Evolutionary conservation across 2,329 filamentous ascomycete genomes (phyloP).

Genomic region (Xylariaceae sp.): DNA sequence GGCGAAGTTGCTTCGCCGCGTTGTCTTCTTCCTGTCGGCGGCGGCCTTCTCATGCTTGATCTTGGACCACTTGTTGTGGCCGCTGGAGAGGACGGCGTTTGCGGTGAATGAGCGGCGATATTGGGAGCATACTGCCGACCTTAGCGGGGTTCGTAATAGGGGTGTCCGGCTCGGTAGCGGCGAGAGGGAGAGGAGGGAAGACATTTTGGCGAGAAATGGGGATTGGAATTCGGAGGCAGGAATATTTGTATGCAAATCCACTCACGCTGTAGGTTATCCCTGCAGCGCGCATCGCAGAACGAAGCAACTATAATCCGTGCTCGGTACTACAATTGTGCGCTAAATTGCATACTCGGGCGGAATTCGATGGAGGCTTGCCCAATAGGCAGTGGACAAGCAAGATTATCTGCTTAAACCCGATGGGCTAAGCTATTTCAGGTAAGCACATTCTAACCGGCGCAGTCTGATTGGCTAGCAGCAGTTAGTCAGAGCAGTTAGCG

Average conservation of each 20-base stretch:
- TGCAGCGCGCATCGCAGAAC: too few species aligned
- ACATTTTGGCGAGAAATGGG: constrained; percentile 8
- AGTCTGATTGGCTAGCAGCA: constrained; percentile 10
- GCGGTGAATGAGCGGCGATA: constrained; percentile 48
- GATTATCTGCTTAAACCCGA: too few species aligned
- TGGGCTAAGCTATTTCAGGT: too few species aligned
- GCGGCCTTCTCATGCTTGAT: constrained; percentile 93
- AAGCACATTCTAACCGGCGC: too few species aligned
- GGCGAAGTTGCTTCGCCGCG: constrained; percentile 62
- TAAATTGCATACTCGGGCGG: too few species aligned
- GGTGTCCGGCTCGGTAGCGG: constrained; percentile 7
- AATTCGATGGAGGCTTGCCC: too few species aligned
- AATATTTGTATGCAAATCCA: not conserved
- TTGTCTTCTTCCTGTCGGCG: constrained; percentile 75
- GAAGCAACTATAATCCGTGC: too few species aligned
- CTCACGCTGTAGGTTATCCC: not conserved
- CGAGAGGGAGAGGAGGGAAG: constrained; percentile 17
- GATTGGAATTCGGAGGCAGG: not conserved
- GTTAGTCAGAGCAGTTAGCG: too few species aligned
- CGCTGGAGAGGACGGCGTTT: constrained; percentile 49
- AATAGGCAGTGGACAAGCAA: too few species aligned
- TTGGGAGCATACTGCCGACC: constrained; percentile 40
- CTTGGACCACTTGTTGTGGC: constrained; percentile 93
- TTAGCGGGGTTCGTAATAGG: constrained; percentile 12
- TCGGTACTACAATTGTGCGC: too few species aligned